Percentiles rank a stretch among this genome's conserved stretches.
These are phyloP conservation scores for Starmerella stellata DNA, from an alignment of 805 yeast species.

Conservation along the genomic window DNA sequence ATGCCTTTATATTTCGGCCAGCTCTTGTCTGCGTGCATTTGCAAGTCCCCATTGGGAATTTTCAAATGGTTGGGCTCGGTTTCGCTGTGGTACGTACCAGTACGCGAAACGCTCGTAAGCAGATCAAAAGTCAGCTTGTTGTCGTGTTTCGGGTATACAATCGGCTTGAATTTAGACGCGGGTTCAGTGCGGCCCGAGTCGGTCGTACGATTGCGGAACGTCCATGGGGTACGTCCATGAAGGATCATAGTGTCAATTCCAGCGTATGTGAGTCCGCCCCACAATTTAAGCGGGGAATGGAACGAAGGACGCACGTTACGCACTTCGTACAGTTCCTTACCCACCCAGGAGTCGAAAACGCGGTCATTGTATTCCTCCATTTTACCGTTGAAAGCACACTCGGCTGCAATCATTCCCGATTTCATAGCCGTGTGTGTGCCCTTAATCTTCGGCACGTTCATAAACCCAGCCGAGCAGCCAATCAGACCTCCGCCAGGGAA, in stretches of 20 bases:
- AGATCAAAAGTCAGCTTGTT: conserved; percentile 82
- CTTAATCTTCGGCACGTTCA: conserved; percentile 93
- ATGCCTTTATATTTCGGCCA: conserved; percentile 71
- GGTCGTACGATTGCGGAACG: conserved; percentile 43
- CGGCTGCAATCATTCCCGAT: conserved; percentile 90
- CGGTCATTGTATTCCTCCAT: conserved; percentile 44
- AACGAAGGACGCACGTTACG: conserved; percentile 90
- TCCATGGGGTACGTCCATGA: conserved; percentile 74
- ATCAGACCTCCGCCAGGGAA: conserved; percentile 95
- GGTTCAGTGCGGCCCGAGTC: conserved; percentile 56
- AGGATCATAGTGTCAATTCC: conserved; percentile 68
- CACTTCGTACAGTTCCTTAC: conserved; percentile 62
- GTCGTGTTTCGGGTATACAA: conserved; percentile 90
- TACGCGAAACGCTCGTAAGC: conserved; percentile 83
- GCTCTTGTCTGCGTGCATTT: conserved; percentile 46
- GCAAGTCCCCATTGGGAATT: conserved; percentile 24
- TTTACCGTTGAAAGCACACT: conserved; percentile 32
- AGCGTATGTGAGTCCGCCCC: conserved; percentile 69
- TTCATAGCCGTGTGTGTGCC: conserved; percentile 98
- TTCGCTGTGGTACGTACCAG: conserved; percentile 92
- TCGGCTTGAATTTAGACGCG: conserved; percentile 50
- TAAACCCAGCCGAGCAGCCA: conserved; percentile 91
- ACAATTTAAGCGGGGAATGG: conserved; percentile 50
- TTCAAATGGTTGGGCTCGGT: conserved; percentile 81
- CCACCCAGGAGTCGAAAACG: conserved; percentile 66